Conservation (phyloP, 345 rosid species). For the rapeseed (Brassica napus) region Da-Ae NC_063451.1:44400001-44400500, state of each 20-base stretch:
- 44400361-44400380: neutral
- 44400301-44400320: constrained; percentile 89
- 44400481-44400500: constrained; percentile 65
- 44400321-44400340: constrained; percentile 92
- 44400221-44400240: constrained; percentile 54
- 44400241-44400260: constrained; percentile 61
- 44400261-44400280: constrained; percentile 78
- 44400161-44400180: constrained; percentile 77
- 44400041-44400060: constrained; percentile 55
- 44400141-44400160: constrained; percentile 62
- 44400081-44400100: neutral
- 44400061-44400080: constrained; percentile 1
- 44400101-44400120: neutral
- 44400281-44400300: constrained; percentile 85
- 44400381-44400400: neutral
- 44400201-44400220: constrained; percentile 48
- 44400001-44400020: constrained; percentile 59
- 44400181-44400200: constrained; percentile 82
- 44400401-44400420: constrained; percentile 56
- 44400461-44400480: constrained; percentile 56
- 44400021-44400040: constrained; percentile 91
- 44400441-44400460: constrained; percentile 60
- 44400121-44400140: constrained; percentile 79
- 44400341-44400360: constrained; percentile 28
- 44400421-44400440: constrained; percentile 85